Conservation (phyloP, 768 basidiomycete species). For the Amanita fuliginea region DNA sequence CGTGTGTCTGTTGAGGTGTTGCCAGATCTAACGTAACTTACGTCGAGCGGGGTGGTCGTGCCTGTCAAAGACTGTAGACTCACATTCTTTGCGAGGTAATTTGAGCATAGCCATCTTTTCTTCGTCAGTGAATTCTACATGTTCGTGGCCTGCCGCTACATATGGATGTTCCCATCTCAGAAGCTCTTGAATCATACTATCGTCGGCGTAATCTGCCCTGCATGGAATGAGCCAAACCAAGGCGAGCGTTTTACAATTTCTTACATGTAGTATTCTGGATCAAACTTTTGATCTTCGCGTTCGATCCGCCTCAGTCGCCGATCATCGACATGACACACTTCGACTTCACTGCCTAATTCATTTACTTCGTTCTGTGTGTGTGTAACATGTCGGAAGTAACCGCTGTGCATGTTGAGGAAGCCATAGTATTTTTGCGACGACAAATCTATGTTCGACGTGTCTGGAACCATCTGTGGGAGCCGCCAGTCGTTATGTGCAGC, state of each 20-base stretch:
- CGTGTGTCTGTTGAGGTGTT: conserved; percentile 40
- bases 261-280: conserved; percentile 79
- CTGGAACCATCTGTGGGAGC: conserved; percentile 53
- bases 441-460: conserved; percentile 26
- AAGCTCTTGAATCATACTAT: conserved; percentile 64
- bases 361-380: conserved; percentile 76
- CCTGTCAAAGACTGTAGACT: conserved; percentile 11
- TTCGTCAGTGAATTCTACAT: conserved; percentile 53
- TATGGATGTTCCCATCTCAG: conserved; percentile 56
- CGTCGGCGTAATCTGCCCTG: conserved; percentile 77
- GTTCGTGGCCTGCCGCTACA: conserved; percentile 15
- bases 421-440: conserved; percentile 51
- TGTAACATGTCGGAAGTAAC: conserved; percentile 64
- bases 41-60: not conserved
- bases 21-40: conserved; percentile 41
- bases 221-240: conserved; percentile 5
- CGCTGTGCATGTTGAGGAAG: conserved; percentile 63
- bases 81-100: conserved; percentile 45
- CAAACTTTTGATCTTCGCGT: conserved; percentile 72
- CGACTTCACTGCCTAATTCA: conserved; percentile 61
- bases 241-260: conserved; percentile 9
- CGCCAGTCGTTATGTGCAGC: conserved; percentile 77
- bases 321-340: conserved; percentile 38
- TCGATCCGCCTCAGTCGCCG: conserved; percentile 40
- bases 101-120: conserved; percentile 60